Conservation (phyloP, 306 rosid genomes). For the Cicer yamashitae region DNA sequence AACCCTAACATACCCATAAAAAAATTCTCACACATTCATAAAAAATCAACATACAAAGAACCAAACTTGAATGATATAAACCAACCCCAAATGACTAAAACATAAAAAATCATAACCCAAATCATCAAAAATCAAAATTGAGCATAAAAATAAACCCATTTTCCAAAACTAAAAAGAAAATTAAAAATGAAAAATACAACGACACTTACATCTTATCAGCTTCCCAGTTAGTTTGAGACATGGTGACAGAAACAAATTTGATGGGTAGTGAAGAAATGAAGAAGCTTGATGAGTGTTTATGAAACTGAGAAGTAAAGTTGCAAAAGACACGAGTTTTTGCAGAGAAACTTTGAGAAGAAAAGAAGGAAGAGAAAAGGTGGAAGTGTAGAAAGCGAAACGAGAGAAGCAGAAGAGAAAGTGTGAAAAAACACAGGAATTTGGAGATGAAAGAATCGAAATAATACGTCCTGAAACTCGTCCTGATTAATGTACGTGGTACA, state of each 20-base stretch:
- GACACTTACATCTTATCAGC: constrained; percentile 96
- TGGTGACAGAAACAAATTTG: constrained; percentile 50
- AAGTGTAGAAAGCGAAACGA: constrained; percentile 42
- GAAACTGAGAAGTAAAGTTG: constrained; percentile 50
- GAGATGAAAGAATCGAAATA: constrained; percentile 45
- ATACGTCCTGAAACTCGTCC: background rate
- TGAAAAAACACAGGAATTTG: background rate
- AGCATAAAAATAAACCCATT: constrained; percentile 51
- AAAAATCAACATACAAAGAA: background rate
- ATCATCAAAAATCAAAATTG: constrained; percentile 46
- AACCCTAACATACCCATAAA: constrained; percentile 54
- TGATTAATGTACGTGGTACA: too few relatives aligned
- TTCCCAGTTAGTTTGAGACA: constrained; percentile 99
- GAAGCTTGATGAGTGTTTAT: constrained; percentile 36
- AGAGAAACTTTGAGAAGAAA: constrained; percentile 38
- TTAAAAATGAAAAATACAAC: background rate
- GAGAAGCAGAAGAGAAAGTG: background rate
- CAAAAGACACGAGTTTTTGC: constrained; percentile 40
- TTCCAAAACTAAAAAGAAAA: constrained; percentile 33
- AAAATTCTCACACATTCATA: constrained; percentile 31
- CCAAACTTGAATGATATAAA: constrained; percentile 28
- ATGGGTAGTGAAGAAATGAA: constrained; percentile 41
- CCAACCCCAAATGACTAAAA: constrained; percentile 46
- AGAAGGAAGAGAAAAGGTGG: constrained; percentile 22
- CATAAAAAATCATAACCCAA: constrained; percentile 45